phyloP scores from a whole-genome alignment of 345 rosid species.

The Ceriops zippeliana region DNA sequence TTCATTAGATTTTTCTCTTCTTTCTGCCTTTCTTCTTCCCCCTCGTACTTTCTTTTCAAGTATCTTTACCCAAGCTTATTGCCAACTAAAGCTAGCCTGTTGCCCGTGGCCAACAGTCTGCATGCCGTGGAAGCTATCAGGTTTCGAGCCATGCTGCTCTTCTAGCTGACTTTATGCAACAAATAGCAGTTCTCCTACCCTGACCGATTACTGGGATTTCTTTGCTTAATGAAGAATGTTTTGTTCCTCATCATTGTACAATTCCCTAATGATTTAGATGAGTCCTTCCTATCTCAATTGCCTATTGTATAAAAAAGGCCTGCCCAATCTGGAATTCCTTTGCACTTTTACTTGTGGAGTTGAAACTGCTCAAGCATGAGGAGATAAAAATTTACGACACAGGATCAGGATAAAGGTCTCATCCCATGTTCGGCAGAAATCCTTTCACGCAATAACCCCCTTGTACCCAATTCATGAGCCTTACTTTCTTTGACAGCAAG shows the following conservation, averaged over 20 bases:
- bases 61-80: too few species aligned
- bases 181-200: not conserved
- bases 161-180: too few species aligned
- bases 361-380: constrained; percentile 40
- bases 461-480: not conserved
- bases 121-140: too few species aligned
- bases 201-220: not conserved
- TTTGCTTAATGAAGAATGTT: not conserved
- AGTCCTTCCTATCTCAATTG: constrained; percentile 70
- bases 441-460: not conserved
- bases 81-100: too few species aligned
- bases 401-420: constrained; percentile 22
- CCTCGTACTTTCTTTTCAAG: too few species aligned
- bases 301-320: constrained; percentile 77
- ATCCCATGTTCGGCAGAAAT: constrained; percentile 21
- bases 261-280: constrained; percentile 41
- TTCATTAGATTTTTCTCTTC: too few species aligned
- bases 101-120: too few species aligned
- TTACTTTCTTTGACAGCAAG: constrained; percentile 17
- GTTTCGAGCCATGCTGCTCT: too few species aligned
- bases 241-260: not conserved
- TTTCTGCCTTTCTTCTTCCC: too few species aligned
- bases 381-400: constrained; percentile 19
- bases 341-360: constrained; percentile 48
- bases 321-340: constrained; percentile 60